Evolutionary conservation across 2,329 filamentous ascomycete genomes (phyloP).

Genomic region (Colletotrichum sansevieriae): DNA sequence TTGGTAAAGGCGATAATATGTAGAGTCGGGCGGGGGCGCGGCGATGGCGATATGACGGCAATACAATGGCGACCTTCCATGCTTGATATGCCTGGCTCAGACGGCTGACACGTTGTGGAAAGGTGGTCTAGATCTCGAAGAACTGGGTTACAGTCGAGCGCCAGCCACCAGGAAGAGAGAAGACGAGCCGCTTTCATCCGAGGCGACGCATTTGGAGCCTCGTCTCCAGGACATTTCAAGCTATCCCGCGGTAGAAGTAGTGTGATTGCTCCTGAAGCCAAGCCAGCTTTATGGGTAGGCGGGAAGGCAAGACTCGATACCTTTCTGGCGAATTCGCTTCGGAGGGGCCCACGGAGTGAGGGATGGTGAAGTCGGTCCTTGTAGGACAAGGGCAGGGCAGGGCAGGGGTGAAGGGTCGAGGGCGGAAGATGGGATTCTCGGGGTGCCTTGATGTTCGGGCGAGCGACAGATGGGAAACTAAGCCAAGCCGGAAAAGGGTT

Average conservation of each 20-base stretch:
- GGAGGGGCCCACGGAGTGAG: not conserved
- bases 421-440: constrained; percentile 10
- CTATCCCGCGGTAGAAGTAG: constrained; percentile 10
- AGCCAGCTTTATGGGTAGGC: not conserved
- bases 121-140: not conserved
- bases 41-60: not conserved
- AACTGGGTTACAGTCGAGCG: not conserved
- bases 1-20: not conserved
- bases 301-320: not conserved
- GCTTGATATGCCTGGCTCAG: not conserved
- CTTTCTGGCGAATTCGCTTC: not conserved
- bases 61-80: constrained; percentile 1
- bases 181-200: constrained; percentile 33
- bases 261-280: not conserved
- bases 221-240: constrained; percentile 30
- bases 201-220: constrained; percentile 33
- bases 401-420: not conserved
- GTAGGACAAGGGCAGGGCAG: constrained; percentile 11
- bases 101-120: not conserved
- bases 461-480: constrained; percentile 18
- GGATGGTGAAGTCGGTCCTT: constrained; percentile 2
- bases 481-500: not conserved
- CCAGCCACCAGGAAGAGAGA: constrained; percentile 20
- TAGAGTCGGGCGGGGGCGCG: not conserved
- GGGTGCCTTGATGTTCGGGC: constrained; percentile 9